phyloP scores from a whole-genome alignment of 306 rosid genomes.

The Boehmeria nivea region DNA sequence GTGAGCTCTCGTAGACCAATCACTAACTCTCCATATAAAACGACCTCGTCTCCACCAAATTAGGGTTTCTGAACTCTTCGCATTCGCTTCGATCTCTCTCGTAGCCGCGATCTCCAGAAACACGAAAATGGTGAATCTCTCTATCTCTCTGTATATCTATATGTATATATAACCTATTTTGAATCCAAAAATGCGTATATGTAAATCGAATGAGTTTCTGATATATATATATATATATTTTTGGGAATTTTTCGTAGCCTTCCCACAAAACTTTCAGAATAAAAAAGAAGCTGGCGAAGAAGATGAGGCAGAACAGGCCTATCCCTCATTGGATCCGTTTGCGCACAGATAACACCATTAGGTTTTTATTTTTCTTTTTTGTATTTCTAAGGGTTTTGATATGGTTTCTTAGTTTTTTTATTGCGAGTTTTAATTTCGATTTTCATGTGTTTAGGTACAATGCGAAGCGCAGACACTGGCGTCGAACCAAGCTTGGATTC shows the following conservation, averaged over 20 bases:
- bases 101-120: constrained; percentile 15
- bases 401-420: not conserved
- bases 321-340: constrained; percentile 87
- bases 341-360: constrained; percentile 85
- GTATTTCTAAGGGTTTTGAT: not conserved
- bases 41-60: not conserved
- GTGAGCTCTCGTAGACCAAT: too few species aligned
- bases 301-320: constrained; percentile 97
- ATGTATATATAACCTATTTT: not conserved
- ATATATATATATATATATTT: not conserved
- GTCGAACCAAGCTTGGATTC: constrained; percentile 56
- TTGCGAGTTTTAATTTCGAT: not conserved
- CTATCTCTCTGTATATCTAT: not conserved
- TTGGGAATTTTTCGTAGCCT: constrained; percentile 36
- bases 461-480: constrained; percentile 64
- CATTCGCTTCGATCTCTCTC: not conserved
- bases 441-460: constrained; percentile 31
- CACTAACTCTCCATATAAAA: constrained; percentile 8
- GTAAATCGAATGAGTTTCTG: not conserved
- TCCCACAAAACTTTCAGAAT: constrained; percentile 83
- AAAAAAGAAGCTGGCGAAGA: constrained; percentile 90
- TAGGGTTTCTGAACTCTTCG: constrained; percentile 9
- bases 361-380: constrained; percentile 21
- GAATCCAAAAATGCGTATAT: not conserved
- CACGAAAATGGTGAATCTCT: constrained; percentile 38